phyloP scores from a whole-genome alignment of 805 yeast species.

The Teunomyces tritomae region DNA sequence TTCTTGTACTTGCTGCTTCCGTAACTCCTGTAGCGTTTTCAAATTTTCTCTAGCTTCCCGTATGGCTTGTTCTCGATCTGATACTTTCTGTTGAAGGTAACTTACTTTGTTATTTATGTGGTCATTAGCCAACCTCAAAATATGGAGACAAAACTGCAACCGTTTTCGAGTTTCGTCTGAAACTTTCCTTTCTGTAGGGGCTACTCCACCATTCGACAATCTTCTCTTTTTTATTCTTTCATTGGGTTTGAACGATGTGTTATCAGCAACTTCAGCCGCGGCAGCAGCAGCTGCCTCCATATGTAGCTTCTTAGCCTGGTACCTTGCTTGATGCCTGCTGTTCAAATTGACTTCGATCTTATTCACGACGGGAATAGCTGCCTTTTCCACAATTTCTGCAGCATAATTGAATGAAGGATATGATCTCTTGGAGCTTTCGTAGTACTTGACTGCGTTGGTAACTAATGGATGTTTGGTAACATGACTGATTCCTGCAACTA shows the following conservation, averaged over 20 bases:
- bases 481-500: slow-evolving; percentile 35
- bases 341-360: slow-evolving; percentile 47
- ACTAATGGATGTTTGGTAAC: slow-evolving; percentile 42
- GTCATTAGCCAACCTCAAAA: slow-evolving; percentile 76
- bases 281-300: slow-evolving; percentile 15
- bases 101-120: slow-evolving; percentile 68
- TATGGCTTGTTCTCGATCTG: slow-evolving; percentile 41
- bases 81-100: slow-evolving; percentile 51
- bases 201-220: neutral
- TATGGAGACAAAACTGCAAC: slow-evolving; percentile 73
- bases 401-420: slow-evolving; percentile 55
- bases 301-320: slow-evolving; percentile 6
- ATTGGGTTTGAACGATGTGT: neutral
- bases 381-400: slow-evolving; percentile 57
- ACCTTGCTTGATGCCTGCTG: slow-evolving; percentile 33
- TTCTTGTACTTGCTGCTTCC: slow-evolving; percentile 15
- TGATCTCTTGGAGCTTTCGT: slow-evolving; percentile 44
- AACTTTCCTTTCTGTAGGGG: slow-evolving; percentile 23
- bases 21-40: neutral
- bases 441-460: slow-evolving; percentile 48
- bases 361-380: slow-evolving; percentile 52
- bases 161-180: slow-evolving; percentile 73
- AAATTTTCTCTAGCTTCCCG: slow-evolving; percentile 18
- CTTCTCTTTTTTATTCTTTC: slow-evolving; percentile 4
- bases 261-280: neutral